Percentiles rank a stretch among this genome's conserved stretches.
These are phyloP conservation scores for Hypholoma sublateritium DNA, from an alignment of 768 basidiomycete genomes.

Conservation along the genomic window DNA sequence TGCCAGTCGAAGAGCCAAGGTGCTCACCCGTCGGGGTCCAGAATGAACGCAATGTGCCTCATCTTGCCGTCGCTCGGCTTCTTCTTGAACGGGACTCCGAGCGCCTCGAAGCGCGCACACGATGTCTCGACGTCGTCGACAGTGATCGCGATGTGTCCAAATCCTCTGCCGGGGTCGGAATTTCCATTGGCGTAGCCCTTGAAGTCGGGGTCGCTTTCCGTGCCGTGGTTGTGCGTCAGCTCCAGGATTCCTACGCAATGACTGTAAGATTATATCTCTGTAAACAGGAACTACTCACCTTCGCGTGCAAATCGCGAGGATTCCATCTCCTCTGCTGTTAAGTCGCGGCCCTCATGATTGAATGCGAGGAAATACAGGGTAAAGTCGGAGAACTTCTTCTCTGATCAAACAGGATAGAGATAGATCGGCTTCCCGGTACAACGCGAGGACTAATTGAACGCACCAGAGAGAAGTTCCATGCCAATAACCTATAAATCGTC, in stretches of 20 bases:
- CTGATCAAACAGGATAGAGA: slow-evolving; percentile 30
- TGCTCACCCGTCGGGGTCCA: slow-evolving; percentile 81
- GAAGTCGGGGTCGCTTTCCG: slow-evolving; percentile 77
- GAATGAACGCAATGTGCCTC: slow-evolving; percentile 78
- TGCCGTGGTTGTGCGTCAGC: slow-evolving; percentile 88
- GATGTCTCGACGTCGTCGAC: slow-evolving; percentile 83
- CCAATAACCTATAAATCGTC: slow-evolving; percentile 49
- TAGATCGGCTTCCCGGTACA: not conserved
- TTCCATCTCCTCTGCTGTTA: slow-evolving; percentile 53
- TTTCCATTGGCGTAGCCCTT: slow-evolving; percentile 88
- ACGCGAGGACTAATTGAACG: not conserved
- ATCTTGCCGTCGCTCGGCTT: slow-evolving; percentile 82
- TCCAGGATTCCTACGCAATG: slow-evolving; percentile 64
- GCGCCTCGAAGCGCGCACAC: slow-evolving; percentile 77
- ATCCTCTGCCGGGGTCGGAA: slow-evolving; percentile 72
- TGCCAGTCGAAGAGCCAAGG: not conserved
- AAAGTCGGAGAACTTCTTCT: slow-evolving; percentile 56
- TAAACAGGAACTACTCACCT: slow-evolving; percentile 39
- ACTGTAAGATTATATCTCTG: not conserved
- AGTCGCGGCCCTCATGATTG: slow-evolving; percentile 53
- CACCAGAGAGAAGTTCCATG: slow-evolving; percentile 72
- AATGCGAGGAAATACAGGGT: slow-evolving; percentile 88
- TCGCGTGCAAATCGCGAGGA: slow-evolving; percentile 58
- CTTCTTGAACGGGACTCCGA: slow-evolving; percentile 88
- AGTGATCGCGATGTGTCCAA: slow-evolving; percentile 88